A percentile compares a stretch with the other conserved stretches of the same genome.
Conservation (phyloP, 345 rosid species). For the thale cress (Arabidopsis thaliana) region TAIR10.1 NC_003076.8:16776001-16776500, state of each 20-base stretch:
- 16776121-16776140: conserved; percentile 1
- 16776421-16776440: conserved; percentile 28
- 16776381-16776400: conserved; percentile 26
- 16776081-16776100: neutral
- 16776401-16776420: conserved; percentile 1
- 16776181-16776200: conserved; percentile 23
- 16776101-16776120: neutral
- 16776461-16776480: neutral
- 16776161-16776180: neutral
- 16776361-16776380: conserved; percentile 34
- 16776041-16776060: neutral
- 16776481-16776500: neutral
- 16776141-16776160: neutral
- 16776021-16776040: neutral
- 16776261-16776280: neutral
- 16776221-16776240: conserved; percentile 30
- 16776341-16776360: neutral
- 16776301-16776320: conserved; percentile 22
- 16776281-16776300: conserved; percentile 42
- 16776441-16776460: neutral
- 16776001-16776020: conserved; percentile 30
- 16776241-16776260: neutral
- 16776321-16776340: neutral
- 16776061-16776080: no score
- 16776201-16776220: conserved; percentile 32